A percentile compares a stretch with the other conserved stretches of the same genome.
Conservation (phyloP, 345 rosid genomes). For the Salix viminalis region DNA sequence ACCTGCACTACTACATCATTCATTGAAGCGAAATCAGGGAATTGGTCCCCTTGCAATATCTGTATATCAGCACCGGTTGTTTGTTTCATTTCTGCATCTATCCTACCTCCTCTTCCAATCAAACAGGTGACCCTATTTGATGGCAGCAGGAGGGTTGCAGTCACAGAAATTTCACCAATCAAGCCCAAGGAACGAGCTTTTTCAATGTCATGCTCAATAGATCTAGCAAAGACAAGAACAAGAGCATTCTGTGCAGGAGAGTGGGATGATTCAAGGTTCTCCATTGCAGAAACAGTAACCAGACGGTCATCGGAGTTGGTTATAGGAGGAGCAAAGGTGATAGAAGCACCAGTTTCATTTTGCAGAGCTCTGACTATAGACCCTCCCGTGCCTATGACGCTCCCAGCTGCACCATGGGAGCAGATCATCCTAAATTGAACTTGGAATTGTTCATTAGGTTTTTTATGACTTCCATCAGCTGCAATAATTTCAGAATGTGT, state of each 20-base stretch:
- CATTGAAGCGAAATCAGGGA: conserved; percentile 24
- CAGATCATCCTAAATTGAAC: conserved; percentile 53
- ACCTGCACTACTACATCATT: conserved; percentile 57
- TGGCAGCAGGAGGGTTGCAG: conserved; percentile 49
- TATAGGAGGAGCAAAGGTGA: conserved; percentile 29
- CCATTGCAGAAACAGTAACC: conserved; percentile 9
- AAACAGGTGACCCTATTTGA: conserved; percentile 26
- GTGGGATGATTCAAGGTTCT: conserved; percentile 45
- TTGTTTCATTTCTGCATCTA: conserved; percentile 29
- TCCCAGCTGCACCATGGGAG: conserved; percentile 48
- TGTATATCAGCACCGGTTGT: conserved; percentile 40
- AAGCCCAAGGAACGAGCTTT: conserved; percentile 27
- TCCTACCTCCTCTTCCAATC: conserved; percentile 19
- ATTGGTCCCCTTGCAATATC: conserved; percentile 31
- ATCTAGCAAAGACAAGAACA: conserved; percentile 52
- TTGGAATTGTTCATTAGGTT: conserved; percentile 15
- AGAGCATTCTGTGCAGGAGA: conserved; percentile 64
- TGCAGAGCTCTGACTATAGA: conserved; percentile 47
- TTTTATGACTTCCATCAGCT: conserved; percentile 15
- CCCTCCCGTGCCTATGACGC: conserved; percentile 65
- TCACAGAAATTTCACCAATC: conserved; percentile 31
- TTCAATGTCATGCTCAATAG: conserved; percentile 46
- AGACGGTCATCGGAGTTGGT: conserved; percentile 1
- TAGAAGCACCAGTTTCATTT: conserved; percentile 60
- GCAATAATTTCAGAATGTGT: conserved; percentile 16